Percentiles rank a stretch among this genome's conserved stretches.
Conservation (phyloP, 108 stramenopile species). For the Conticribra guillardii region DNA sequence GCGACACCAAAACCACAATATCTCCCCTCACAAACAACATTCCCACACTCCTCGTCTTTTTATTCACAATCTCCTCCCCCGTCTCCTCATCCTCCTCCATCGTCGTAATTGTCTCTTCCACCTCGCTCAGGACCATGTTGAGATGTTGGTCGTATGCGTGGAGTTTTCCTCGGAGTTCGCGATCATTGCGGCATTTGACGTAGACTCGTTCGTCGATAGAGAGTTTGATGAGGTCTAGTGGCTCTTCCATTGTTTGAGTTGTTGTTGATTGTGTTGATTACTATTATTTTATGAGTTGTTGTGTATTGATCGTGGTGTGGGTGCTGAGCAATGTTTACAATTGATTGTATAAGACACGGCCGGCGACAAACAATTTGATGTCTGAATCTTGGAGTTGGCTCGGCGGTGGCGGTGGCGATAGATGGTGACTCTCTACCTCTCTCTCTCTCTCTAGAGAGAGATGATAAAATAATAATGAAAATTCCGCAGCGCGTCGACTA, state of each 20-base stretch:
- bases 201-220: constrained; percentile 98
- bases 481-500: too few relatives aligned
- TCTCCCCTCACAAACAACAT: constrained; percentile 99
- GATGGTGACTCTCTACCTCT: too few relatives aligned
- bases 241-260: constrained; percentile 83
- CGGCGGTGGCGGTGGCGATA: too few relatives aligned
- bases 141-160: constrained; percentile 99
- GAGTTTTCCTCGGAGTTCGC: constrained; percentile 96
- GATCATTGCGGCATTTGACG: constrained; percentile 97
- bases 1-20: constrained; percentile 92
- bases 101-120: constrained; percentile 96
- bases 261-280: too few relatives aligned
- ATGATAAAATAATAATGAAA: too few relatives aligned
- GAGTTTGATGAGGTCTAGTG: constrained; percentile 97
- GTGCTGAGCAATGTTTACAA: too few relatives aligned
- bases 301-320: too few relatives aligned
- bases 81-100: constrained; percentile 97
- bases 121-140: constrained; percentile 99
- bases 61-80: constrained; percentile 95
- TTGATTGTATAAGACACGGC: too few relatives aligned
- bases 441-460: too few relatives aligned
- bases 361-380: too few relatives aligned
- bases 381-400: too few relatives aligned
- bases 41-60: constrained; percentile 91
- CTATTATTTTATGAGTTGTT: too few relatives aligned